These are phyloP conservation scores for Coniochaeta hoffmannii DNA, from an alignment of 2,329 filamentous ascomycete genomes.

Conservation along the genomic window DNA sequence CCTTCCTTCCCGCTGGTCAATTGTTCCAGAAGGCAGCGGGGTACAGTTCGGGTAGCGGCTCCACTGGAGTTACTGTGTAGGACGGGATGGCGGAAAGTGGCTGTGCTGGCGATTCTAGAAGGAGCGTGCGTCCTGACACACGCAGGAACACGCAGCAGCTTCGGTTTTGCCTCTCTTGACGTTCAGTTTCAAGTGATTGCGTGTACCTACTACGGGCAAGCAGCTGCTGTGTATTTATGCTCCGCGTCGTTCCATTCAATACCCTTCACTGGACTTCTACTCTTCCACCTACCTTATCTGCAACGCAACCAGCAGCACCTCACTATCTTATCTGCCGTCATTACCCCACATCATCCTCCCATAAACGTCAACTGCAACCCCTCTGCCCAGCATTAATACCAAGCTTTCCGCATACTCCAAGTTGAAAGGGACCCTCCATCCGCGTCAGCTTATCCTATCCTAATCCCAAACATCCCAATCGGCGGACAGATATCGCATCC, in stretches of 20 bases:
- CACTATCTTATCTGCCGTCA: neutral
- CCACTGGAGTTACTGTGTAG: no score
- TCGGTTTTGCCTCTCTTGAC: neutral
- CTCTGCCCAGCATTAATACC: neutral
- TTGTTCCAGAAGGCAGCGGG: neutral
- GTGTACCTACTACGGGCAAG: neutral
- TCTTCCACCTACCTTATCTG: neutral
- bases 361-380: neutral
- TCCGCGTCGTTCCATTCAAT: neutral
- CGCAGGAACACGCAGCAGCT: no score
- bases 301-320: neutral
- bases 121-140: neutral
- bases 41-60: neutral
- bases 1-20: neutral
- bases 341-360: neutral
- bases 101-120: neutral
- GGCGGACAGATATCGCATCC: neutral
- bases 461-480: neutral
- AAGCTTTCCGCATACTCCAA: neutral
- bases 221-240: neutral
- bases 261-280: no score
- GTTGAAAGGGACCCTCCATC: neutral
- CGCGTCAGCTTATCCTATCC: neutral
- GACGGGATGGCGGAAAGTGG: no score
- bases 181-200: neutral